These are phyloP conservation scores for Corchorus olitorius DNA, from an alignment of 345 rosid species.

Conservation along the genomic window DNA sequence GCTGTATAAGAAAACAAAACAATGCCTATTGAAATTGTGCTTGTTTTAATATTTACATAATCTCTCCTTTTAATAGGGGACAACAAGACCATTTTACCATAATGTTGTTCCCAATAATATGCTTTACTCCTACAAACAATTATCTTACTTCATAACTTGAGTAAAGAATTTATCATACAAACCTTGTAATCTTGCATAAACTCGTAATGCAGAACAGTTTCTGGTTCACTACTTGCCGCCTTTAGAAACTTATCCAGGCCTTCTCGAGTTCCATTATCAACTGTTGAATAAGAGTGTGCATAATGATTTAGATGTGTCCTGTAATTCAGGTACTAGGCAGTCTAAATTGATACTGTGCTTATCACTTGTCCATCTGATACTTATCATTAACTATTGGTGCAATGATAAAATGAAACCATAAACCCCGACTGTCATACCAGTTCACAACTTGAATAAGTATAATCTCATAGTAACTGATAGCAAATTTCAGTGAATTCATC, in stretches of 20 bases:
- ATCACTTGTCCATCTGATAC: background rate
- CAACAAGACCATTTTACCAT: background rate
- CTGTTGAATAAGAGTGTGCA: constrained; percentile 43
- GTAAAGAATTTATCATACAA: constrained; percentile 16
- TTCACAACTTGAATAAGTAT: constrained; percentile 4
- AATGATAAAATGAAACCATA: constrained; percentile 11
- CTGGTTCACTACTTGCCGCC: constrained; percentile 90
- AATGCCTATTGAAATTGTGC: background rate
- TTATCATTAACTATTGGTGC: background rate
- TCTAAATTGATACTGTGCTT: background rate
- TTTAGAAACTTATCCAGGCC: constrained; percentile 93
- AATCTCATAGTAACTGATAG: background rate
- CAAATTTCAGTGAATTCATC: background rate
- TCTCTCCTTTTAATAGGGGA: background rate
- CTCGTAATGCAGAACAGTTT: constrained; percentile 94
- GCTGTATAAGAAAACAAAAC: constrained; percentile 8
- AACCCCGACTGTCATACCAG: background rate
- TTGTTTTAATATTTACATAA: background rate
- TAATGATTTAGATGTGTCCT: constrained; percentile 8
- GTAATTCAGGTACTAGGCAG: constrained; percentile 2
- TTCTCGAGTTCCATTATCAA: constrained; percentile 95
- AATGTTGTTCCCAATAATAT: background rate
- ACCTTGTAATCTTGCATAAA: constrained; percentile 99
- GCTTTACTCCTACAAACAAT: background rate
- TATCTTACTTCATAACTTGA: background rate